Base-by-base conservation (phyloP, 139 green algal genomes). In the Ettlia oleoabundans region DNA sequence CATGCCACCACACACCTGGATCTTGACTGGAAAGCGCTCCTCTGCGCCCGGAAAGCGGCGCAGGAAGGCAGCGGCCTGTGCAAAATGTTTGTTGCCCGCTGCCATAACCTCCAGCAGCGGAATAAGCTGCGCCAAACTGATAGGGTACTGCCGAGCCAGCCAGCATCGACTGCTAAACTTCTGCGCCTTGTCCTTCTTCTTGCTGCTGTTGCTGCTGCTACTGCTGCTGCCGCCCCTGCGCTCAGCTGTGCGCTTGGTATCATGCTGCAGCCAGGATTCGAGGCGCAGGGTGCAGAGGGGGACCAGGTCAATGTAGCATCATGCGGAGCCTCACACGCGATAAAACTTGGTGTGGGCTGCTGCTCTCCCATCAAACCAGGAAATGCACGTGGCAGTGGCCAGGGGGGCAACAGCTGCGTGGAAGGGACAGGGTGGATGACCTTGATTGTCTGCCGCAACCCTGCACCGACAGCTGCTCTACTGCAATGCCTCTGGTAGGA, bases 71-170 rank as follows among this genome's bases (percentile, higher is more conserved):
- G 86, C 83, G 0, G 91, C 90, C 73, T 85, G 76, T 4, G 71
- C 90, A 40, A 97, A 80, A 64, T 94, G 90, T 84, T 96, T 95
- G 88, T 97, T 97, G 35, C 92, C 92, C 28, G 91, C 84, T 13
- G 92, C 90, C 38, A 97, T 82, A 33, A 95, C 89, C 28, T 97
- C 91, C 71, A 97, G 84, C 74, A 97, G 82, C 37, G 94, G 94
- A 65, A 97, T 85, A 77, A 97, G 86, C 88, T 95, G 91, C 5
- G 73, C 73, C 51, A 80, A 28, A 3, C 33, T 55, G 63, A 96
- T 89, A 4, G 92, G 92, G 58, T 93, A 95, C 38, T 87, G 69
- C 70, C 88, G 76, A 0, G 90, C 89, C 88, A 96, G 92, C 92
- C 92, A 96, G 81, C 89, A 95, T 10, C 85, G 73, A 5, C 85